Base-by-base conservation (phyloP, 2,329 filamentous ascomycete species). In the Hypocrella siamensis region DNA sequence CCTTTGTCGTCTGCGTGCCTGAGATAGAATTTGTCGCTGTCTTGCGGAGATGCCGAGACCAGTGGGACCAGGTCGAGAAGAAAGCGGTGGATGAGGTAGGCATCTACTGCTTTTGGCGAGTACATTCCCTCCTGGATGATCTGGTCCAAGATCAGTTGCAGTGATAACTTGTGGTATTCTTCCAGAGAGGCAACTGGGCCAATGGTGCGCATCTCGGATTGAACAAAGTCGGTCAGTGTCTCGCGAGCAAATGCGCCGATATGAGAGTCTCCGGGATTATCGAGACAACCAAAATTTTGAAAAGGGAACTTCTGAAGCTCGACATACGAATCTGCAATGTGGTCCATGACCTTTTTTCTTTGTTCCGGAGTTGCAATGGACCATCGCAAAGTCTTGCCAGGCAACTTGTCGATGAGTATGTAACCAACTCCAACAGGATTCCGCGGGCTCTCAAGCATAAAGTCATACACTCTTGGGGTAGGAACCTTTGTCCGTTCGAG, bases 1-100 rank as follows among this genome's bases (percentile, higher is more conserved):
- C 57, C 61, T 40, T 65, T 67, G 37, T 66, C 60, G 34, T 48
- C 47, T 31, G 39, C 39, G 26, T 50, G 43, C 38, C 61, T 65
- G 7, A 67, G 42, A 34, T 57, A 65, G 42, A 56, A 66, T 17
- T 40, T 44, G 21, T 8, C 21, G 4, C 45, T 37, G 19, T 49
- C 43, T 16, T 48, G 38, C 29, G 38, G 39, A 12, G 37, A 30
- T 31, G 46, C 37, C 17, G 42, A 28, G 6, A 52, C 37, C 8
- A 16, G 31, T n/a, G 46, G 47, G n/a, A 51, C 35, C 6, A 50
- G 37, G 28, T 63, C 53, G n/a, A 58, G 31, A 25, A 61, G 55
- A 42, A 51, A 62, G 24, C 50, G 48, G 39, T 61, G 54, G 34
- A 60, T 48, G 14, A 63, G 38, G 36, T 57, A 63, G 16, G 52